Evolutionary conservation across 495 filamentous ascomycete genomes (phyloP).

Genomic region (Umbilicaria muhlenbergii): DNA sequence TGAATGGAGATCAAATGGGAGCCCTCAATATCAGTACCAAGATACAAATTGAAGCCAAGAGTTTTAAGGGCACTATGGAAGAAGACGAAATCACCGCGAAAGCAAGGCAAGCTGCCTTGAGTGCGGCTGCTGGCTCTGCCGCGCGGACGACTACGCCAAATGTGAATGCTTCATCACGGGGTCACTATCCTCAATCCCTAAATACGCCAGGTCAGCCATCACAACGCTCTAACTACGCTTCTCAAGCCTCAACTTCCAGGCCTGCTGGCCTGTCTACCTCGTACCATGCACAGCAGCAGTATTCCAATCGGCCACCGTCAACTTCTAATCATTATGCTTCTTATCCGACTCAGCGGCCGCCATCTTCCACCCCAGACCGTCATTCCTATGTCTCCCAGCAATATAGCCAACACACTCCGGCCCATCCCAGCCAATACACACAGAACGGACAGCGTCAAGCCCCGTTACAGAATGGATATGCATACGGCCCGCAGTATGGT

Average conservation of each 20-base stretch:
- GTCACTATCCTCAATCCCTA: constrained; percentile 2
- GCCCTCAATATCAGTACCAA: constrained; percentile 74
- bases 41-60: constrained; percentile 52
- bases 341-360: constrained; percentile 28
- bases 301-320: constrained; percentile 25
- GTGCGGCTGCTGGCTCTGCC: constrained; percentile 3
- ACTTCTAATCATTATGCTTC: constrained; percentile 20
- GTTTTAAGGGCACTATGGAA: constrained; percentile 71
- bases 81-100: constrained; percentile 50
- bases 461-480: constrained; percentile 15
- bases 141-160: neutral
- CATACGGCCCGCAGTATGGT: constrained; percentile 10
- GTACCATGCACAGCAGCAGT: constrained; percentile 26
- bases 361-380: constrained; percentile 16
- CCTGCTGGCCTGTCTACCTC: constrained; percentile 23
- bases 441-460: constrained; percentile 28
- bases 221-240: constrained; percentile 12
- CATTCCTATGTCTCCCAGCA: constrained; percentile 25
- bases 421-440: constrained; percentile 24
- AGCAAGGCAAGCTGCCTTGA: constrained; percentile 3
- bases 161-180: constrained; percentile 5
- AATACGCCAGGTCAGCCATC: constrained; percentile 7
- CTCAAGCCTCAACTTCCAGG: constrained; percentile 16
- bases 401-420: constrained; percentile 22
- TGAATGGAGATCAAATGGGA: constrained; percentile 69